phyloP scores from a whole-genome alignment of 1,284 basidiomycete species.

The Meripilus lineatus region DNA sequence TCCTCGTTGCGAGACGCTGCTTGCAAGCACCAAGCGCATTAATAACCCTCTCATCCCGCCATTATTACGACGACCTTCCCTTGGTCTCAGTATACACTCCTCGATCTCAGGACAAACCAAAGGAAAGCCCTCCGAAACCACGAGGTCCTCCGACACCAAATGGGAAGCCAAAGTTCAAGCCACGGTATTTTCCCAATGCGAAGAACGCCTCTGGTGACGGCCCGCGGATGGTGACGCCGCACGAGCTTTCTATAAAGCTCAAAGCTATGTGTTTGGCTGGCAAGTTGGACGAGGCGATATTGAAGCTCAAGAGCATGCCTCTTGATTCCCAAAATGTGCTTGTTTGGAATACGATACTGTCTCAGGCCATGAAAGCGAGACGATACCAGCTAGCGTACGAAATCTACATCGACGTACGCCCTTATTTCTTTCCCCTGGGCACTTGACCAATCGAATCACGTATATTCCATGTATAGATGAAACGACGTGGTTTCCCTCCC shows the following conservation, averaged over 20 bases:
- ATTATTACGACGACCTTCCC: too few species aligned
- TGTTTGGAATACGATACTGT: slow-evolving; percentile 74
- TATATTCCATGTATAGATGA: slow-evolving; percentile 51
- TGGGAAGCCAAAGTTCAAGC: too few species aligned
- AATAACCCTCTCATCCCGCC: too few species aligned
- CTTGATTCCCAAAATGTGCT: slow-evolving; percentile 62
- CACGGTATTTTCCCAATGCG: too few species aligned
- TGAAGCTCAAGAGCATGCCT: slow-evolving; percentile 58
- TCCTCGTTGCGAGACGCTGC: slow-evolving; percentile 5
- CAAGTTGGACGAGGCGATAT: slow-evolving; percentile 53
- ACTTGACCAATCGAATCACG: not conserved
- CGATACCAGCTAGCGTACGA: slow-evolving; percentile 53
- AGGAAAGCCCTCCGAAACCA: too few species aligned
- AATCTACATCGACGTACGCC: slow-evolving; percentile 63
- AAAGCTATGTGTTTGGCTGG: slow-evolving; percentile 48
- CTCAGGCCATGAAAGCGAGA: slow-evolving; percentile 48
- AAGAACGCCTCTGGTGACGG: too few species aligned
- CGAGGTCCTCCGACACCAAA: too few species aligned
- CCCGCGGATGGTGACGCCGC: too few species aligned
- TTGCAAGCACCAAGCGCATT: not conserved
- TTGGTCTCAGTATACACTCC: too few species aligned
- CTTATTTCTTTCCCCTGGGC: not conserved
- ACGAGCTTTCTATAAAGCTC: slow-evolving; percentile 53
- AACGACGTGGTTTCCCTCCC: slow-evolving; percentile 67
- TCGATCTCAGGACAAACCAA: too few species aligned